Percentiles rank a stretch among this genome's conserved stretches.
Evolutionary conservation across 306 rosid genomes (phyloP).

Genomic region (Glycine tomentella): DNA sequence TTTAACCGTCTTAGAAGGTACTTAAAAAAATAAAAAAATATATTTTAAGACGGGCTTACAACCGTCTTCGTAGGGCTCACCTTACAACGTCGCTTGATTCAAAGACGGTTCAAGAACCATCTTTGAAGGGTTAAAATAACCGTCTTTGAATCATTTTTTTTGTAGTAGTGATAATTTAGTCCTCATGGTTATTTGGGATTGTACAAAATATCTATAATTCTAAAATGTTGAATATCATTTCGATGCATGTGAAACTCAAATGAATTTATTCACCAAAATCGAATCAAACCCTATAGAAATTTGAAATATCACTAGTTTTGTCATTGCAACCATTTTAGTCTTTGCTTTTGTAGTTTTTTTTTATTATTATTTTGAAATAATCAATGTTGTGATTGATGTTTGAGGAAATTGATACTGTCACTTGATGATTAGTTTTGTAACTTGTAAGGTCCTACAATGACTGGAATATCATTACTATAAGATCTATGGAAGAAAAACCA

Average conservation of each 20-base stretch:
- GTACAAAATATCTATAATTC: neutral
- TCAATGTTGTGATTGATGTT: neutral
- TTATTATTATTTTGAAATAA: neutral
- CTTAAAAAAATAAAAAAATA: no score
- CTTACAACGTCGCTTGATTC: no score
- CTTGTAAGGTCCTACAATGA: conserved; percentile 58
- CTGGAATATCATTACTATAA: conserved; percentile 72
- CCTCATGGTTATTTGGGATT: neutral
- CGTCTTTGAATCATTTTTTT: no score
- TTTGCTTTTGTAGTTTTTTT: conserved; percentile 7
- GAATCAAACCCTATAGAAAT: neutral
- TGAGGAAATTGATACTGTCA: neutral
- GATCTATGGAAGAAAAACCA: conserved; percentile 85
- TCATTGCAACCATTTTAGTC: neutral
- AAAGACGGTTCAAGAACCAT: no score
- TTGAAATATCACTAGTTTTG: neutral
- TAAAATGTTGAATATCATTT: conserved; percentile 12
- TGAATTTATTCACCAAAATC: neutral
- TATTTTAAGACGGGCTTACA: no score
- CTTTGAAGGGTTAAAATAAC: no score
- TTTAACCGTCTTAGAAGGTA: no score
- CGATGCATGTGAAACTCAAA: conserved; percentile 3
- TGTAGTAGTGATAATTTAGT: no score
- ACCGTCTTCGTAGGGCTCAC: no score
- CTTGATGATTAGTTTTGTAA: conserved; percentile 17